Evolutionary conservation across 495 filamentous ascomycete genomes (phyloP).

Genomic region (Poronia punctata): DNA sequence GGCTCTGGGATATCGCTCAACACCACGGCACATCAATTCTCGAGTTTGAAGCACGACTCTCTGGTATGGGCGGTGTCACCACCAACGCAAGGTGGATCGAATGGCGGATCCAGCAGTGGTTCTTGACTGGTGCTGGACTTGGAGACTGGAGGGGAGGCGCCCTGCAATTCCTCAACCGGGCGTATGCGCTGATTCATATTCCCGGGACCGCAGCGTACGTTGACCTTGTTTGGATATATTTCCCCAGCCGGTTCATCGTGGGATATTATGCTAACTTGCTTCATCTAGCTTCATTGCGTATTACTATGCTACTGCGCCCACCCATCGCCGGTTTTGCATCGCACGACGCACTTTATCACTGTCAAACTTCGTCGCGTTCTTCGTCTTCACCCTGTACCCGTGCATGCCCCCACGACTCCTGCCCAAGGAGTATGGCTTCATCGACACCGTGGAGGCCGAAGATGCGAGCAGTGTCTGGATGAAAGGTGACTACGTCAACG

Average conservation of each 20-base stretch:
- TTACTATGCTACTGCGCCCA: constrained; percentile 20
- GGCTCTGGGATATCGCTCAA: constrained; percentile 62
- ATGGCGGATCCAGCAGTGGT: constrained; percentile 46
- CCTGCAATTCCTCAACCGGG: constrained; percentile 46
- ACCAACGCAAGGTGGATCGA: constrained; percentile 30
- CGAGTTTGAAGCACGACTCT: constrained; percentile 41
- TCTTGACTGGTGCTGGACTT: constrained; percentile 32
- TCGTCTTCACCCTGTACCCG: constrained; percentile 70
- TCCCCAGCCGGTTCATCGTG: too few relatives aligned
- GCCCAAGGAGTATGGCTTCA: constrained; percentile 57
- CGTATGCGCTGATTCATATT: constrained; percentile 78
- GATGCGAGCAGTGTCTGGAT: constrained; percentile 53
- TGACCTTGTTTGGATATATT: constrained; percentile 60
- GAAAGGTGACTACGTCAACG: constrained; percentile 49
- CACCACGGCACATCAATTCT: constrained; percentile 56
- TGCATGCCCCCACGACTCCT: constrained; percentile 76
- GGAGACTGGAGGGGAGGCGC: constrained; percentile 22
- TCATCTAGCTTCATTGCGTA: constrained; percentile 25
- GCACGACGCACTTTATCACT: constrained; percentile 63
- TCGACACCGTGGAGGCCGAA: constrained; percentile 66
- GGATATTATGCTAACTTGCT: too few relatives aligned
- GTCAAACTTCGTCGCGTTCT: constrained; percentile 70
- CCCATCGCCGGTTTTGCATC: constrained; percentile 38
- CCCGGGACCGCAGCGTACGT: constrained; percentile 60
- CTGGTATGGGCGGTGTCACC: constrained; percentile 22